Conservation (phyloP, 2,329 filamentous ascomycete species). For the Fusarium lateritium region DNA sequence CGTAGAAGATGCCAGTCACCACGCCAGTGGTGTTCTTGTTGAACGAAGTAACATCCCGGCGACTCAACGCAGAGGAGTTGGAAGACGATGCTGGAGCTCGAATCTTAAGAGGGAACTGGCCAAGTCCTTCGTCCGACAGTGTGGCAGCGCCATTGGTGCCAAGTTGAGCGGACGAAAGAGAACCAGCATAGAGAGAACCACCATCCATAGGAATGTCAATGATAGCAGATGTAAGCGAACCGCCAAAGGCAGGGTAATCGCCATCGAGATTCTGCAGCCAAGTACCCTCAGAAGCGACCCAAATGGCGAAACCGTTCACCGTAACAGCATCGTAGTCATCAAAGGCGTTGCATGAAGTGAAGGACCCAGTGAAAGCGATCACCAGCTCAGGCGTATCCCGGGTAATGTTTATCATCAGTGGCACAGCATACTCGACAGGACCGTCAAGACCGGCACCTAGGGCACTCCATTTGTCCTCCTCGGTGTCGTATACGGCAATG, state of each 20-base stretch:
- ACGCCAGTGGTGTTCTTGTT: slow-evolving; percentile 73
- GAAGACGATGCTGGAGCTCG: slow-evolving; percentile 51
- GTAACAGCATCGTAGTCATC: slow-evolving; percentile 71
- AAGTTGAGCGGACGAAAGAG: slow-evolving; percentile 81
- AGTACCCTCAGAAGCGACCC: slow-evolving; percentile 87
- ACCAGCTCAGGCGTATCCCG: slow-evolving; percentile 77
- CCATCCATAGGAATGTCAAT: slow-evolving; percentile 74
- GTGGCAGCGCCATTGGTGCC: slow-evolving; percentile 80
- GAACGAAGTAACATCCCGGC: slow-evolving; percentile 62
- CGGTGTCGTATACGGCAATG: slow-evolving; percentile 81
- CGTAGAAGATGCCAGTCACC: slow-evolving; percentile 84
- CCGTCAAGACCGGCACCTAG: slow-evolving; percentile 91
- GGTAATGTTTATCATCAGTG: slow-evolving; percentile 84
- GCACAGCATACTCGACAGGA: slow-evolving; percentile 79
- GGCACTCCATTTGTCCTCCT: slow-evolving; percentile 79
- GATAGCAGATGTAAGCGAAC: slow-evolving; percentile 78
- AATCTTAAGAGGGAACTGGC: slow-evolving; percentile 71
- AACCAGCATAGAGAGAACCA: slow-evolving; percentile 84
- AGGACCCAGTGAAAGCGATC: slow-evolving; percentile 85
- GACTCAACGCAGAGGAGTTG: slow-evolving; percentile 57
- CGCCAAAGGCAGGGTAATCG: slow-evolving; percentile 76
- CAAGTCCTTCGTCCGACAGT: slow-evolving; percentile 69
- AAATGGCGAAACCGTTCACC: slow-evolving; percentile 86
- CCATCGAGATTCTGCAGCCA: slow-evolving; percentile 88
- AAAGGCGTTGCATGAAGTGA: slow-evolving; percentile 80